A percentile compares a stretch with the other conserved stretches of the same genome.
Evolutionary conservation across 2,329 filamentous ascomycete species (phyloP).

Genomic region (Trichoderma koningiopsis): DNA sequence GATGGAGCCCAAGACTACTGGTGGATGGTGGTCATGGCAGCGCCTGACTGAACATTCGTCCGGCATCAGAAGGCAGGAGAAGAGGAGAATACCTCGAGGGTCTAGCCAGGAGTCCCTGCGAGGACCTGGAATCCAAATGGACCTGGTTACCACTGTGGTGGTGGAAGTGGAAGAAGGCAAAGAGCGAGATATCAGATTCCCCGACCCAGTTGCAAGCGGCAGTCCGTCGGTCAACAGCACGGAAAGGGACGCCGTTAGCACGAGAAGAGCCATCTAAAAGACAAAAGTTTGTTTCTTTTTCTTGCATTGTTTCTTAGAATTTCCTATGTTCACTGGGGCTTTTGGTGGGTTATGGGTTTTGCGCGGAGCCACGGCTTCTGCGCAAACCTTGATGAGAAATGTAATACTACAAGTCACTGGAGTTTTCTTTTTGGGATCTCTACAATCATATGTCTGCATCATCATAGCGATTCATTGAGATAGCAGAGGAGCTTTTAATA

Average conservation of each 20-base stretch:
- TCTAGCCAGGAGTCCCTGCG: conserved; percentile 40
- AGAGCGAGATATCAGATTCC: conserved; percentile 34
- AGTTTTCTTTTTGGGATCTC: background rate
- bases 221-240: conserved; percentile 35
- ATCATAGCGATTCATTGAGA: background rate
- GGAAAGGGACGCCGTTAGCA: conserved; percentile 31
- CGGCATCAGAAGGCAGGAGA: conserved; percentile 22
- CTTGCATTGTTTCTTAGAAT: background rate
- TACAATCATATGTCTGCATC: background rate
- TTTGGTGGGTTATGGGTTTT: conserved; percentile 1
- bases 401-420: background rate
- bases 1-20: conserved; percentile 23
- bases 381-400: conserved; percentile 15
- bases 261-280: conserved; percentile 8
- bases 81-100: conserved; percentile 29
- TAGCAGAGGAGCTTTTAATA: background rate
- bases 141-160: conserved; percentile 47
- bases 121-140: conserved; percentile 47
- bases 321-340: background rate
- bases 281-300: background rate
- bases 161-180: conserved; percentile 41
- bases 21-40: conserved; percentile 37
- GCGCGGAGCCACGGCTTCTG: background rate
- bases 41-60: conserved; percentile 19
- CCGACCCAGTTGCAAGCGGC: conserved; percentile 30